These are phyloP conservation scores for Mytilinidion resinicola DNA, from an alignment of 495 filamentous ascomycete genomes.

Conservation along the genomic window DNA sequence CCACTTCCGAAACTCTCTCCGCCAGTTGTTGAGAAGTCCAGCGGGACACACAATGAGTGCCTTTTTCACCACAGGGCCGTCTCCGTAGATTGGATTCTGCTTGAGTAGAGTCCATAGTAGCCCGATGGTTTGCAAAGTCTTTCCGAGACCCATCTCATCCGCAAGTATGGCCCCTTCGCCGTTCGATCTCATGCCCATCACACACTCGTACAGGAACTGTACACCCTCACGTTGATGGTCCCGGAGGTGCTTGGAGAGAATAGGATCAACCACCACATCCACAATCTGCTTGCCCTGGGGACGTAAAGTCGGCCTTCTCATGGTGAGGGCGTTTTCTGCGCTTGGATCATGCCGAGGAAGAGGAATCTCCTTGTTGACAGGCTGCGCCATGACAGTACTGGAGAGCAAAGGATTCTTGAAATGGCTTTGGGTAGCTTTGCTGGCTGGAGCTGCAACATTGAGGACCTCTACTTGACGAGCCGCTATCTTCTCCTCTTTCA, in stretches of 20 bases:
- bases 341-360: constrained; percentile 62
- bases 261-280: constrained; percentile 74
- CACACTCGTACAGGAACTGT: constrained; percentile 74
- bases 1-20: constrained; percentile 75
- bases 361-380: constrained; percentile 38
- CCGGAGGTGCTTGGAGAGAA: constrained; percentile 59
- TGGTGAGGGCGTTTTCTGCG: constrained; percentile 58
- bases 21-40: constrained; percentile 74
- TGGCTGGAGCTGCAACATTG: constrained; percentile 12
- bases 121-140: constrained; percentile 73
- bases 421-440: constrained; percentile 18
- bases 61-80: constrained; percentile 61
- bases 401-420: constrained; percentile 60
- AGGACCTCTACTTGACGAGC: constrained; percentile 21
- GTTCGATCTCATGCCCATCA: constrained; percentile 74
- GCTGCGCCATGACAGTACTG: constrained; percentile 46
- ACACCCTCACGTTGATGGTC: constrained; percentile 74
- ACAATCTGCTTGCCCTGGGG: constrained; percentile 64
- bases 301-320: constrained; percentile 53
- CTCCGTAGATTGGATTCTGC: constrained; percentile 65
- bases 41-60: constrained; percentile 78
- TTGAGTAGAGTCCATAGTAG: constrained; percentile 76
- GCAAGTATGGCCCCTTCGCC: constrained; percentile 73
- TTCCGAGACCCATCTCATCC: constrained; percentile 79
- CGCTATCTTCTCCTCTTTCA: constrained; percentile 19